These are phyloP conservation scores for Aspergillus quadricinctus DNA, from an alignment of 2,329 filamentous ascomycete species.

Conservation along the genomic window DNA sequence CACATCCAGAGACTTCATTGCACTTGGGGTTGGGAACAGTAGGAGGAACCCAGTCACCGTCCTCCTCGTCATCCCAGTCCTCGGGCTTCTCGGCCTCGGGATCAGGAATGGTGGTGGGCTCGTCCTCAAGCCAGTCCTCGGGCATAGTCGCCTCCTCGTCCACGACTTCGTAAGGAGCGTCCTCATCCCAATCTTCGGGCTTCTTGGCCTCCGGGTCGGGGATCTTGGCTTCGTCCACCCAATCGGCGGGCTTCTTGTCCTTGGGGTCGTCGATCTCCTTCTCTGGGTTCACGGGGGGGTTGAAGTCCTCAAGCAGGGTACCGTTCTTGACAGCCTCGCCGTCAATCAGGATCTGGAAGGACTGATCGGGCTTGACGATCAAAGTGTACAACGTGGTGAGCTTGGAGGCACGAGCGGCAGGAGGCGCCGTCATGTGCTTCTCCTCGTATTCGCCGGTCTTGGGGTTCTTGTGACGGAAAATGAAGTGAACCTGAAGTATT, in stretches of 20 bases:
- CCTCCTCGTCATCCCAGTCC: conserved; percentile 99
- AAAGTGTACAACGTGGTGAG: conserved; percentile 92
- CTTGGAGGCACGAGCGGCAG: conserved; percentile 84
- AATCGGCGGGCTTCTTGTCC: conserved; percentile 89
- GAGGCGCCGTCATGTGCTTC: conserved; percentile 89
- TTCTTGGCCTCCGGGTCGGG: conserved; percentile 89
- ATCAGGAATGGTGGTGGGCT: conserved; percentile 77
- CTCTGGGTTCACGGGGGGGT: conserved; percentile 84
- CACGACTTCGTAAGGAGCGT: conserved; percentile 91
- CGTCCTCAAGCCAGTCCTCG: conserved; percentile 92
- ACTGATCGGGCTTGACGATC: conserved; percentile 94
- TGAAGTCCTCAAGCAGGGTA: conserved; percentile 89
- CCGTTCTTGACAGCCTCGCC: conserved; percentile 84
- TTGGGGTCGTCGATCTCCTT: conserved; percentile 94
- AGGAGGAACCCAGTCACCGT: conserved; percentile 92
- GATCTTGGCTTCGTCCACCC: conserved; percentile 92
- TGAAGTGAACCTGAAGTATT: conserved; percentile 67
- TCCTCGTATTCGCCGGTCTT: conserved; percentile 99
- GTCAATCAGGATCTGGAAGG: conserved; percentile 87
- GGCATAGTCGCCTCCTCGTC: conserved; percentile 89
- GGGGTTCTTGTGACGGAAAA: conserved; percentile 99
- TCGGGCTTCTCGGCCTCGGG: conserved; percentile 96
- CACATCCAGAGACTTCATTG: conserved; percentile 86
- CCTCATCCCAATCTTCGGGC: conserved; percentile 98
- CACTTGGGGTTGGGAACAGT: conserved; percentile 95